Percentiles rank a stretch among this genome's conserved stretches.
Conservation (phyloP, 306 rosid species). For the Erythrophleum fordii region DNA sequence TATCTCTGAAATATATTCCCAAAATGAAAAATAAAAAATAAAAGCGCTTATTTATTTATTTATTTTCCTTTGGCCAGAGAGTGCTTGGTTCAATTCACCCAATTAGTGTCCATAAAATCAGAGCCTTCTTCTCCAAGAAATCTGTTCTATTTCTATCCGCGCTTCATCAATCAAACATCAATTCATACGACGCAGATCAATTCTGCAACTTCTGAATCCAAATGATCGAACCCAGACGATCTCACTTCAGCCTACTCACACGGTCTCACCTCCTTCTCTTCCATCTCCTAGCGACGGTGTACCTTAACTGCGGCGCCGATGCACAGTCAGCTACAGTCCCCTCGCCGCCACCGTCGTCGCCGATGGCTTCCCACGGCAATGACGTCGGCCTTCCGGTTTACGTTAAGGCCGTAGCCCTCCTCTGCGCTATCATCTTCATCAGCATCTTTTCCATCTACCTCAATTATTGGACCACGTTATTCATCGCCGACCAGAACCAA, state of each 20-base stretch:
- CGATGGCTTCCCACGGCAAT: background rate
- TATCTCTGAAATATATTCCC: background rate
- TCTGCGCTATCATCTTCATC: conserved; percentile 7
- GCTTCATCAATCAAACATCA: background rate
- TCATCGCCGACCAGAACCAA: background rate
- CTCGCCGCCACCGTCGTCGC: background rate
- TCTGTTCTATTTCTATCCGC: background rate
- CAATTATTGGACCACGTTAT: background rate
- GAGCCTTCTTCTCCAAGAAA: background rate
- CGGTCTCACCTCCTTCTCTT: background rate
- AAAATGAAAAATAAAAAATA: no score
- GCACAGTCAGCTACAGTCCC: conserved; percentile 43
- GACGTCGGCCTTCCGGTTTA: conserved; percentile 35
- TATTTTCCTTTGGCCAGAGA: no score
- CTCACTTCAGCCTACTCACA: background rate
- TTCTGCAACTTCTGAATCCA: background rate
- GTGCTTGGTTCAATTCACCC: background rate
- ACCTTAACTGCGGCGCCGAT: background rate
- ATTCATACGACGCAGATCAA: background rate
- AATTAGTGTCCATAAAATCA: background rate
- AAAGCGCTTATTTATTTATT: no score
- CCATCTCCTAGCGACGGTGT: background rate
- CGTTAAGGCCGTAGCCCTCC: conserved; percentile 3
- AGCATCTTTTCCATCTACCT: conserved; percentile 16
- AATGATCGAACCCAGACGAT: background rate